Conservation (phyloP, 345 rosid species). For the Euphorbia lathyris region DNA sequence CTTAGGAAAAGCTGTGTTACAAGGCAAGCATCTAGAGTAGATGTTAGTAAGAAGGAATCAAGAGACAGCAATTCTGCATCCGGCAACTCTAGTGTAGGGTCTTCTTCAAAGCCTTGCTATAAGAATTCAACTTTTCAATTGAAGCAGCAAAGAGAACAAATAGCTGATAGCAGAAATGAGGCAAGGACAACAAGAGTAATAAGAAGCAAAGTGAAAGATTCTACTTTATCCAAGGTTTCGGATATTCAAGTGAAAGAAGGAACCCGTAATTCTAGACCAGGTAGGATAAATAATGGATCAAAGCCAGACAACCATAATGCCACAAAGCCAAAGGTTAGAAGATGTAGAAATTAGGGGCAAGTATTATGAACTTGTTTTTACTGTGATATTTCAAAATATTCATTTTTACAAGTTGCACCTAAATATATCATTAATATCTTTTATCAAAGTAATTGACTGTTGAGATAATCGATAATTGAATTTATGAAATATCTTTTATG, state of each 20-base stretch:
- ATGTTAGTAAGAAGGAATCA: slow-evolving; percentile 24
- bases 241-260: slow-evolving; percentile 15
- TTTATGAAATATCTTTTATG: background rate
- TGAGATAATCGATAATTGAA: background rate
- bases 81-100: slow-evolving; percentile 49
- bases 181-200: slow-evolving; percentile 24
- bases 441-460: background rate
- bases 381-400: background rate
- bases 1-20: slow-evolving; percentile 51
- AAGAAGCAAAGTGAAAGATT: slow-evolving; percentile 23
- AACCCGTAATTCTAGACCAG: slow-evolving; percentile 15
- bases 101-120: slow-evolving; percentile 34
- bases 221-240: slow-evolving; percentile 22
- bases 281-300: slow-evolving; percentile 12
- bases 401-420: background rate
- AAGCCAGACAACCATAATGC: slow-evolving; percentile 22
- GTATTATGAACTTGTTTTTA: background rate
- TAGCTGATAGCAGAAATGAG: slow-evolving; percentile 44
- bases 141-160: slow-evolving; percentile 32
- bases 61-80: slow-evolving; percentile 38
- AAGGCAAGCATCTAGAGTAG: slow-evolving; percentile 53
- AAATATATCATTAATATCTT: background rate
- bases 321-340: slow-evolving; percentile 40
- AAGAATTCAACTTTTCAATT: slow-evolving; percentile 13
- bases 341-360: background rate